These are phyloP conservation scores for Yamadazyma dendronema DNA, from an alignment of 1,139 yeast species.

Conservation along the genomic window DNA sequence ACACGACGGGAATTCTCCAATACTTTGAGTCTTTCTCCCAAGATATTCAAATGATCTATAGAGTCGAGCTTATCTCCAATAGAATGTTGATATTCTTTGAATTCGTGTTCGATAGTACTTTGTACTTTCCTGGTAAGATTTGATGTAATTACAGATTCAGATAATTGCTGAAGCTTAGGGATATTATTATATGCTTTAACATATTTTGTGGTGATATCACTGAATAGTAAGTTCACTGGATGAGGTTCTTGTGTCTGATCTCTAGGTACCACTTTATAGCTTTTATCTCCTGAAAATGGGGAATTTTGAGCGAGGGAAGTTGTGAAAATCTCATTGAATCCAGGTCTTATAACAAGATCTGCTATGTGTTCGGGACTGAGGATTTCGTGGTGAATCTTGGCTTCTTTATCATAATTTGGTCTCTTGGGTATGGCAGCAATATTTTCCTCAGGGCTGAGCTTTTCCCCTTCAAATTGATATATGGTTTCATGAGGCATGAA, in stretches of 20 bases:
- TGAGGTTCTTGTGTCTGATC: constrained; percentile 14
- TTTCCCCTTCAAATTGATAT: constrained; percentile 34
- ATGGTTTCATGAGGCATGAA: constrained; percentile 34
- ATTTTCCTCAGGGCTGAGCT: constrained; percentile 29
- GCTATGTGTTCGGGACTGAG: constrained; percentile 34
- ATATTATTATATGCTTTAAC: constrained; percentile 27
- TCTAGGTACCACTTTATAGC: constrained; percentile 23
- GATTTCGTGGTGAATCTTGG: constrained; percentile 30
- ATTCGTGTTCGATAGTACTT: constrained; percentile 5
- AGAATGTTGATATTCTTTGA: background rate
- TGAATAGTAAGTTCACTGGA: constrained; percentile 25
- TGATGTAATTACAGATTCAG: constrained; percentile 8
- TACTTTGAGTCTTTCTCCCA: constrained; percentile 20
- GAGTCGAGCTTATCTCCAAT: background rate
- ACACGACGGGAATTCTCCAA: constrained; percentile 19
- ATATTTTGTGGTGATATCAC: constrained; percentile 32
- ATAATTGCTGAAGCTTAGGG: constrained; percentile 11
- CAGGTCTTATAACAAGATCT: constrained; percentile 30
- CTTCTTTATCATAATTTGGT: constrained; percentile 18
- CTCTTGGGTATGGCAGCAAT: constrained; percentile 34
- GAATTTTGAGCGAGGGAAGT: constrained; percentile 30
- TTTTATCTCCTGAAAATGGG: constrained; percentile 28
- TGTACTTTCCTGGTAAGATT: constrained; percentile 7
- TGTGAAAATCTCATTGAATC: constrained; percentile 28
- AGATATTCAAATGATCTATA: constrained; percentile 9